phyloP scores from a whole-genome alignment of 768 basidiomycete species.

The Psilocybe subaeruginosa region DNA sequence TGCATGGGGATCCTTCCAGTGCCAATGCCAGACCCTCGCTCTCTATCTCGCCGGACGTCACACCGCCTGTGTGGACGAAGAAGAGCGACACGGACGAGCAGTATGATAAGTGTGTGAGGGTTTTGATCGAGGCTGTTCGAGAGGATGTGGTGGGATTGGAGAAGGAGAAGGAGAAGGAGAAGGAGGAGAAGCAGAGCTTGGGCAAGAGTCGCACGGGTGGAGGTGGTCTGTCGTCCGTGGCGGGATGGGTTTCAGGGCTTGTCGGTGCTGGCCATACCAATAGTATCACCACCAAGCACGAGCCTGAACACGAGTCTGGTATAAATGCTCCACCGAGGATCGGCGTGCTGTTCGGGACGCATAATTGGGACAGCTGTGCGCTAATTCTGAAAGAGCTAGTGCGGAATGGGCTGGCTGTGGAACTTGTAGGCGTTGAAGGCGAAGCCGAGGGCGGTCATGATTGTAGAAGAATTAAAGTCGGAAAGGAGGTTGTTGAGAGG shows the following conservation, averaged over 20 bases:
- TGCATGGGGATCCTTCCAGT: not conserved
- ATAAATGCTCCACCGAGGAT: constrained; percentile 31
- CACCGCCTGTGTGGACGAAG: constrained; percentile 68
- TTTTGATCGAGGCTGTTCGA: constrained; percentile 59
- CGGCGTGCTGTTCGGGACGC: constrained; percentile 84
- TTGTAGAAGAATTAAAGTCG: constrained; percentile 37
- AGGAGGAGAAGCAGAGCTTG: not conserved
- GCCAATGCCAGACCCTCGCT: constrained; percentile 23
- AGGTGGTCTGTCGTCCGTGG: not conserved
- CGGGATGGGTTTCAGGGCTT: not conserved
- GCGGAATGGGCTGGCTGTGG: constrained; percentile 44
- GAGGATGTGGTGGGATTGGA: constrained; percentile 42
- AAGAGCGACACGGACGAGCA: constrained; percentile 77
- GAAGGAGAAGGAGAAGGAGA: not conserved
- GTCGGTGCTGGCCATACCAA: not conserved
- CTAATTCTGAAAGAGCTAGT: constrained; percentile 65
- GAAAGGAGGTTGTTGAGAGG: constrained; percentile 61
- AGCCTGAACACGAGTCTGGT: too few relatives aligned
- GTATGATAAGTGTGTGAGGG: constrained; percentile 64
- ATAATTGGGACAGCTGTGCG: constrained; percentile 74
- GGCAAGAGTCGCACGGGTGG: too few relatives aligned
- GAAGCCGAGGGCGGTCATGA: not conserved
- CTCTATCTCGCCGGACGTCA: constrained; percentile 59
- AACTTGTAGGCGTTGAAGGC: constrained; percentile 3
- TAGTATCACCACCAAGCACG: too few relatives aligned